Evolutionary conservation across 345 rosid species (phyloP).

Genomic region (Gossypium rotundifolium): DNA sequence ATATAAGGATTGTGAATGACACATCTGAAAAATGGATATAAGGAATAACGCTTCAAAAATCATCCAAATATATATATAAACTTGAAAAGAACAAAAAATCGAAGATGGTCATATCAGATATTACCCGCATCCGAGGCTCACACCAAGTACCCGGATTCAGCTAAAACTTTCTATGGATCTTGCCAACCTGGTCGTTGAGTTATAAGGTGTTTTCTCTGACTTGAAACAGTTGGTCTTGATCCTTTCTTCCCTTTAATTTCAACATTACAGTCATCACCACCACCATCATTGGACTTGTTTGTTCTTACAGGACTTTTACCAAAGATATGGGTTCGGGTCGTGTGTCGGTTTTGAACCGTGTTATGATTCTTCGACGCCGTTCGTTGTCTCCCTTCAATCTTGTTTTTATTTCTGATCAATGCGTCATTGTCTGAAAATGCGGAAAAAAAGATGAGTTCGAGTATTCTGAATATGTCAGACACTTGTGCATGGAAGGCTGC

Average conservation of each 20-base stretch:
- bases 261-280: constrained; percentile 9
- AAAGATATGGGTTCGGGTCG: constrained; percentile 6
- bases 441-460: background rate
- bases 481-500: no score
- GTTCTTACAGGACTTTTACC: constrained; percentile 12
- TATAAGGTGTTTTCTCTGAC: constrained; percentile 18
- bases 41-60: no score
- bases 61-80: no score
- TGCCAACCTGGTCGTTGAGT: constrained; percentile 19
- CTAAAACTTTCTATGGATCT: constrained; percentile 7
- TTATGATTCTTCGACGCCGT: constrained; percentile 25
- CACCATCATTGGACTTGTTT: constrained; percentile 20
- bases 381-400: constrained; percentile 18
- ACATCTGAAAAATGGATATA: no score
- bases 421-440: constrained; percentile 42
- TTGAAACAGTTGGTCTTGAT: constrained; percentile 14
- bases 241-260: constrained; percentile 22
- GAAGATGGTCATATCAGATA: background rate
- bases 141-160: background rate
- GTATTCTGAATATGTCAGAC: background rate
- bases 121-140: background rate
- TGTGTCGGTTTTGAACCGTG: constrained; percentile 25
- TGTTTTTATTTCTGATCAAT: constrained; percentile 40
- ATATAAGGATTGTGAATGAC: no score
- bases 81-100: no score